A percentile compares a stretch with the other conserved stretches of the same genome.
These are phyloP conservation scores for Backusella liffmaniae DNA, from an alignment of 192 early-diverging fungal species.

Conservation along the genomic window DNA sequence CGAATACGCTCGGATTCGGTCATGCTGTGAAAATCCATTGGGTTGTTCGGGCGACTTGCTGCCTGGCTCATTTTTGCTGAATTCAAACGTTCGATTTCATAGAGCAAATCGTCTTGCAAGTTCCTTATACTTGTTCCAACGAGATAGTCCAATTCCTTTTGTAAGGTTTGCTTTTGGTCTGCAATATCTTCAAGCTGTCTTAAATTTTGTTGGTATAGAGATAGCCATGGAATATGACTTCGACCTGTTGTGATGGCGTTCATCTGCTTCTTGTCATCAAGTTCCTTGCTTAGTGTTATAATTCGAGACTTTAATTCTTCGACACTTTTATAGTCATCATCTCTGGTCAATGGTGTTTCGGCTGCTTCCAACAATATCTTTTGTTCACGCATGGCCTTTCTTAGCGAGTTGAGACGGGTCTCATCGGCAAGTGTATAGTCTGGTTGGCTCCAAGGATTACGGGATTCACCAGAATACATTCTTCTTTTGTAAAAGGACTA, in stretches of 20 bases:
- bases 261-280: constrained; percentile 11
- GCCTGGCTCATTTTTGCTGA: neutral
- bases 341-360: neutral
- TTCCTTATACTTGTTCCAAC: constrained; percentile 21
- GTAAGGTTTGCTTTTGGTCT: constrained; percentile 17
- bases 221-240: constrained; percentile 8
- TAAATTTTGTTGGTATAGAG: constrained; percentile 25
- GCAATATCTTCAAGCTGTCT: constrained; percentile 30
- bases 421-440: neutral
- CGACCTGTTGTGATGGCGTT: neutral
- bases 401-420: neutral
- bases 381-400: constrained; percentile 31
- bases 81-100: constrained; percentile 17
- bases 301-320: constrained; percentile 16
- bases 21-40: constrained; percentile 5
- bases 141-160: constrained; percentile 31
- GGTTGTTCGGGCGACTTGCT: neutral
- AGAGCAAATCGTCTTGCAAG: neutral
- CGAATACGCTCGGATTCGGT: constrained; percentile 49
- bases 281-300: neutral
- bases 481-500: neutral
- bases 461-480: constrained; percentile 9
- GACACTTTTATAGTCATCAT: constrained; percentile 3
- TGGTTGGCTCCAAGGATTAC: constrained; percentile 12
- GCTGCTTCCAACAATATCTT: constrained; percentile 15